phyloP scores from a whole-genome alignment of 2,329 filamentous ascomycete genomes.

The Phaeophleospora eucalypticola region DNA sequence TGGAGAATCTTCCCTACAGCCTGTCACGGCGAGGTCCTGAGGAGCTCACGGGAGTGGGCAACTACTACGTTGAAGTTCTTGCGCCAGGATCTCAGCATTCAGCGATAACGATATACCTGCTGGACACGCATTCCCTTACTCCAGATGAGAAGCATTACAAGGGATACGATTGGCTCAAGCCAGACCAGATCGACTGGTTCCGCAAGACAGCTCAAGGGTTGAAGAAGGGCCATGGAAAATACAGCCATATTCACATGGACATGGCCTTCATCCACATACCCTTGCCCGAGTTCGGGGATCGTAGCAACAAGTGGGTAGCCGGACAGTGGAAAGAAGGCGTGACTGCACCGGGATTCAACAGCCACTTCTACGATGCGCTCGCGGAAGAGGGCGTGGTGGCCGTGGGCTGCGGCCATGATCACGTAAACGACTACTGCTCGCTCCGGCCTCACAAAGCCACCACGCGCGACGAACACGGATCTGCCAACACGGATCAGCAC shows the following conservation, averaged over 20 bases:
- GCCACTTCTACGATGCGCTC: slow-evolving; percentile 85
- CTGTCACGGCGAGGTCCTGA: slow-evolving; percentile 79
- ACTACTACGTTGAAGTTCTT: slow-evolving; percentile 88
- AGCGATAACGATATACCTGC: slow-evolving; percentile 86
- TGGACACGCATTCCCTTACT: slow-evolving; percentile 89
- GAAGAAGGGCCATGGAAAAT: slow-evolving; percentile 65
- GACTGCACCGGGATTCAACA: slow-evolving; percentile 85
- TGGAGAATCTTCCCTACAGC: slow-evolving; percentile 84
- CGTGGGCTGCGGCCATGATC: slow-evolving; percentile 91
- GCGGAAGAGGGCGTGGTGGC: slow-evolving; percentile 80
- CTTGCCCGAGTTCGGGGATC: slow-evolving; percentile 75
- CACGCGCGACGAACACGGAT: slow-evolving; percentile 8
- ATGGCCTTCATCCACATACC: slow-evolving; percentile 98
- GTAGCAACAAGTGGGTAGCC: slow-evolving; percentile 51
- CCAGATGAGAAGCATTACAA: slow-evolving; percentile 81
- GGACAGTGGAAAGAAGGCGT: slow-evolving; percentile 78
- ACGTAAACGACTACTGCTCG: slow-evolving; percentile 94
- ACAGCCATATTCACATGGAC: slow-evolving; percentile 89
- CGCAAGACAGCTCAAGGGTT: slow-evolving; percentile 68
- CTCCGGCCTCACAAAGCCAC: slow-evolving; percentile 42
- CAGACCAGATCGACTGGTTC: slow-evolving; percentile 93
- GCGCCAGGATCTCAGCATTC: slow-evolving; percentile 81
- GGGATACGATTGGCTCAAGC: slow-evolving; percentile 98
- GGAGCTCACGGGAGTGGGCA: slow-evolving; percentile 84
- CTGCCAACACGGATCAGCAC: slow-evolving; percentile 5